Conservation (phyloP, 148 eudicot genomes). For the Rheum nobile region DNA sequence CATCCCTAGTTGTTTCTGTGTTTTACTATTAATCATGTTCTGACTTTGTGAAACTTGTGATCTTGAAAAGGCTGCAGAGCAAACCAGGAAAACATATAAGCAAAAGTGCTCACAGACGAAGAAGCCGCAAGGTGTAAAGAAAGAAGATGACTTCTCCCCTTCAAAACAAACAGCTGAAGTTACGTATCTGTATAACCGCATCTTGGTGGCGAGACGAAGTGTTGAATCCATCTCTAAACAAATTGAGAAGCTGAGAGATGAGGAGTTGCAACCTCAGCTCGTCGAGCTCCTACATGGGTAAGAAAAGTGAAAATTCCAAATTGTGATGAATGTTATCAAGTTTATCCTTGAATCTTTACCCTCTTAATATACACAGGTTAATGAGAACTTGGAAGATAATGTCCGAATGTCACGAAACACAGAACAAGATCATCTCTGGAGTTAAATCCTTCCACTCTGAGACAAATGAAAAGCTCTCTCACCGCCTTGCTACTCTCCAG, state of each 20-base stretch:
- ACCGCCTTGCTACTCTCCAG: conserved; percentile 35
- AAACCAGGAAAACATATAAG: conserved; percentile 29
- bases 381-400: conserved; percentile 41
- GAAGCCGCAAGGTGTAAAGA: conserved; percentile 15
- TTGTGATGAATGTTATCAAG: background rate
- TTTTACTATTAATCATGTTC: background rate
- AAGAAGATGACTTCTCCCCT: conserved; percentile 16
- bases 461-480: conserved; percentile 21
- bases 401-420: conserved; percentile 35
- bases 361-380: conserved; percentile 19
- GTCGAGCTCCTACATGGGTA: conserved; percentile 50
- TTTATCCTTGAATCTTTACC: background rate
- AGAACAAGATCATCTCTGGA: conserved; percentile 31
- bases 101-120: conserved; percentile 33
- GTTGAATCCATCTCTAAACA: conserved; percentile 41
- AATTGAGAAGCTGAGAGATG: conserved; percentile 46
- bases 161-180: conserved; percentile 24
- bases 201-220: conserved; percentile 26
- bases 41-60: background rate
- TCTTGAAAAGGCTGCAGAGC: conserved; percentile 33
- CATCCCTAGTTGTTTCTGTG: background rate
- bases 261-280: conserved; percentile 54
- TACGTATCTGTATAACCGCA: conserved; percentile 25
- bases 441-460: conserved; percentile 19
- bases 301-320: background rate